A percentile compares a stretch with the other conserved stretches of the same genome.
Evolutionary conservation across 1,284 basidiomycete species (phyloP).

Genomic region (Golubevia pallescens): DNA sequence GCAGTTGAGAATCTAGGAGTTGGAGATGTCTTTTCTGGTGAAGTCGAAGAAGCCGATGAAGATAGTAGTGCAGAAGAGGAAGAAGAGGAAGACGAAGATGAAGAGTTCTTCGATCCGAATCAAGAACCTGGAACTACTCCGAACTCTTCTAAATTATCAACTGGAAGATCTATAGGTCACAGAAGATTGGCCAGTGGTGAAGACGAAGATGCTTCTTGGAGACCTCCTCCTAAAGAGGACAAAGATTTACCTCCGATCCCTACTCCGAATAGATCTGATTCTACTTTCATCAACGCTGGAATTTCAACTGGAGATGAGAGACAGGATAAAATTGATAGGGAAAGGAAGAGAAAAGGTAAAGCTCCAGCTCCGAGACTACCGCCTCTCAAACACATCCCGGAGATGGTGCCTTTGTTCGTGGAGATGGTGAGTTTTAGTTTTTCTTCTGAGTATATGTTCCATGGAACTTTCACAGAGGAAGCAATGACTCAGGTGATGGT

Average conservation of each 20-base stretch:
- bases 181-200: no score
- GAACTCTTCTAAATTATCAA: not conserved
- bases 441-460: no score
- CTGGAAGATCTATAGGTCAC: no score
- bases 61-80: constrained; percentile 42
- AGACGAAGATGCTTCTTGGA: no score
- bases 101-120: constrained; percentile 4
- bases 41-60: constrained; percentile 39
- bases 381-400: constrained; percentile 19
- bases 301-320: constrained; percentile 3
- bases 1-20: constrained; percentile 59
- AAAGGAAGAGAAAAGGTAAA: no score
- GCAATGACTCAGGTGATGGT: no score
- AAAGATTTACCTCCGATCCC: constrained; percentile 43
- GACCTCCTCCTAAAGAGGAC: constrained; percentile 10
- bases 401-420: constrained; percentile 52
- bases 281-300: no score
- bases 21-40: constrained; percentile 49
- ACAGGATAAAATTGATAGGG: no score
- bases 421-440: constrained; percentile 46
- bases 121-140: not conserved
- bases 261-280: constrained; percentile 1
- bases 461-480: no score
- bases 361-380: no score
- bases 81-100: constrained; percentile 35